Base-by-base conservation (phyloP, 495 filamentous ascomycete species). In the Rhypophila decipiens region DNA sequence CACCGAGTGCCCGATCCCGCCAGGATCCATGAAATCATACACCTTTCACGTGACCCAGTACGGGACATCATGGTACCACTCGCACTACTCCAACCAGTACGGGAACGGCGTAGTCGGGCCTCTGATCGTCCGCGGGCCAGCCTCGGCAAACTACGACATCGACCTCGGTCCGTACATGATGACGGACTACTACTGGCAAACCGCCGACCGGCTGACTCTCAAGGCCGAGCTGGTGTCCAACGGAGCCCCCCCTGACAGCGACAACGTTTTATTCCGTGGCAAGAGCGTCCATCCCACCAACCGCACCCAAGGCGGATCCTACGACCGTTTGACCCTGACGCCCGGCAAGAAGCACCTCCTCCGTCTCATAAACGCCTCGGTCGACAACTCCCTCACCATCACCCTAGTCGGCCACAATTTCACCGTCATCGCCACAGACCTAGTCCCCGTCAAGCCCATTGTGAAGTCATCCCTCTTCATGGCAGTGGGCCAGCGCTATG, bases 401-500 rank as follows among this genome's bases (percentile, higher is more conserved):
- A 48, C 60, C 4, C 71, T 83, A 33, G 77, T 79, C 24, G 67
- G 65, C 15, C 79, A 83, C 57, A 66, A 57, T 20, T 57, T 82
- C 56, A 74, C 66, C 4, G 71, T 82, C 27, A 73, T 79, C 46
- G 57, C 66, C n/a, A 72, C 51, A 17, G 76, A 81, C 46, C 67
- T 73, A 13, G 73, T 78, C 10, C 71, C 76, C 15, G 68, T 83
- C 50, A 63, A 52, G 1, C 73, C 79, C 0, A 69, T 69, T 15
- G 54, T 57, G 7, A 62, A 61, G 38, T 53, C 57, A 13, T 56
- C 63, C 5, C 53, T 86, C 13, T 64, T 66, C 31, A 67, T 89
- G 31, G 77, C 60, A 35, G 82, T 87, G 47, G 85, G 82, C 5
- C 83, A 88, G 63, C 75, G 86, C 27, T 85, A 86, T 61, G 78